A percentile compares a stretch with the other conserved stretches of the same genome.
Conservation (phyloP, 106 monocot genomes). For the Triglochin maritima region DNA sequence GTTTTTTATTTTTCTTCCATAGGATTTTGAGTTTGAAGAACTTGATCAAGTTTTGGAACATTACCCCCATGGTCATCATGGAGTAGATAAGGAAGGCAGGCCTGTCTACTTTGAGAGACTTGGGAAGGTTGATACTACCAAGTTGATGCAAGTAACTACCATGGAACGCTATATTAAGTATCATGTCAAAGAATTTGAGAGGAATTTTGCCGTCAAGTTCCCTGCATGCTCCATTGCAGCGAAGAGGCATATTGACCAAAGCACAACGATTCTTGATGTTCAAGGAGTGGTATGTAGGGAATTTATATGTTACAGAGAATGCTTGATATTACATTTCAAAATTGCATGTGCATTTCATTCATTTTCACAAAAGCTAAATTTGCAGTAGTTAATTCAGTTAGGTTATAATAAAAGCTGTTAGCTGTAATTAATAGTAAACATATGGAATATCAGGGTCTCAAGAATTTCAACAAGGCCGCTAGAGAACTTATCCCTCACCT, state of each 20-base stretch:
- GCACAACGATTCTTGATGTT: constrained; percentile 23
- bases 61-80: constrained; percentile 20
- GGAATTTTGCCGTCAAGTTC: constrained; percentile 15
- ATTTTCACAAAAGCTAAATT: background rate
- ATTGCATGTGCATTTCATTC: background rate
- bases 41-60: constrained; percentile 11
- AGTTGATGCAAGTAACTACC: constrained; percentile 23
- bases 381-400: background rate
- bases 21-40: constrained; percentile 26
- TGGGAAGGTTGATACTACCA: constrained; percentile 19
- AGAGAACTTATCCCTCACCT: constrained; percentile 13
- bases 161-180: constrained; percentile 25
- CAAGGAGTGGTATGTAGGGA: constrained; percentile 16
- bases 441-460: constrained; percentile 7
- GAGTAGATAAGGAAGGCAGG: constrained; percentile 20
- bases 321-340: background rate
- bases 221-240: constrained; percentile 25
- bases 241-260: constrained; percentile 18
- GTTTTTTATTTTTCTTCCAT: background rate
- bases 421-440: background rate
- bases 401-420: background rate
- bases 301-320: background rate
- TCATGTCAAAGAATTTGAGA: constrained; percentile 25
- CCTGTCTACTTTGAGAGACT: constrained; percentile 18
- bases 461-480: constrained; percentile 22